Base-by-base conservation (phyloP, 208 protist species). In the Acanthamoeba quina region DNA sequence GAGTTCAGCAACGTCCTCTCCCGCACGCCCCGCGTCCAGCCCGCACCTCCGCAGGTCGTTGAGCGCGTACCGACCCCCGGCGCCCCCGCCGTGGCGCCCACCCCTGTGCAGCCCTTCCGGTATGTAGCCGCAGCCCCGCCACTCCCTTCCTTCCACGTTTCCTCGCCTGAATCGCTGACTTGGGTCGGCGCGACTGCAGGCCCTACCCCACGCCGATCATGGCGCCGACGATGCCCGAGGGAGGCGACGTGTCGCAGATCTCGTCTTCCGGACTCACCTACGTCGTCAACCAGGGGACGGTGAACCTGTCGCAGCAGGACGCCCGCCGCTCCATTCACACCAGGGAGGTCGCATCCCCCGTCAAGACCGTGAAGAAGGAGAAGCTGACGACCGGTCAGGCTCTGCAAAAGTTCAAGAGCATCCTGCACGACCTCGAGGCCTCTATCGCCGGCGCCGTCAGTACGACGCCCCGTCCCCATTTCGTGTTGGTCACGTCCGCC, bases 1-100 rank as follows among this genome's bases (percentile, higher is more conserved):
- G 96, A 99, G 78, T 99, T 99, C 95, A 97, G 95, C 80, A 98
- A 97, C 93, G 96, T 97, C 66, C 94, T 93, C 10, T 89, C 86
- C 37, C 86, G 86, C 37, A 52, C 66, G 11, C 58, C 83, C 26
- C 34, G 83, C 31, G 74, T 34, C 44, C 74, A 82, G 74, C 76
- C 86, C 29, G 56, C 31, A 54, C 86, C 60, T 19, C 31, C 60
- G 3, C 60, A 29, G 29, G 85, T 24, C 29, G 60, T 47, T 9
- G 47, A 24, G 31, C 70, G n/a, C 37, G 70, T 80, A 0, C 76
- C 76, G 19, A 21, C 34, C 70, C 70, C 70, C 34, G 17, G 17
- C 6, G 76, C 19, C 26, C 76, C 47, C n/a, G 7, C 47, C 4
- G 47, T 60, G 76, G 76, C 24, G 76, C 76, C 76, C 76, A 62